phyloP scores from a whole-genome alignment of 495 filamentous ascomycete species.

The Lasiosphaeria ovina region DNA sequence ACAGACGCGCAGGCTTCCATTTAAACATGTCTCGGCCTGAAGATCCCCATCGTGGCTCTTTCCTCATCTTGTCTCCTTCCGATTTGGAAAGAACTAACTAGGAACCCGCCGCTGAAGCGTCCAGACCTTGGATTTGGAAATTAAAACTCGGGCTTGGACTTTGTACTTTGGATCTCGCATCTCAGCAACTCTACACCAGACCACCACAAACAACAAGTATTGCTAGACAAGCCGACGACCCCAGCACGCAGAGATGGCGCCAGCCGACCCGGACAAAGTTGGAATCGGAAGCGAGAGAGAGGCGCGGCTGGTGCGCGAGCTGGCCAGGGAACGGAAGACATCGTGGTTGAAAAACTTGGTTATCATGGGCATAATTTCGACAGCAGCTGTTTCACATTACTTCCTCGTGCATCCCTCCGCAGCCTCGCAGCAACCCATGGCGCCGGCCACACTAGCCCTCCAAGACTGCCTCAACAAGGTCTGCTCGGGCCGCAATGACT shows the following conservation, averaged over 20 bases:
- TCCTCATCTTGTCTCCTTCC: too few relatives aligned
- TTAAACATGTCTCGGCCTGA: too few relatives aligned
- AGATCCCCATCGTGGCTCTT: too few relatives aligned
- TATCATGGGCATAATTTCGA: conserved; percentile 2
- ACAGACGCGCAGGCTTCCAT: too few relatives aligned
- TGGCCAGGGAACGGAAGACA: not conserved
- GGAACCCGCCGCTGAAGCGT: too few relatives aligned
- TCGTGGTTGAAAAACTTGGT: conserved; percentile 1
- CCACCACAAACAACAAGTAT: not conserved
- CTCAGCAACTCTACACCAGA: too few relatives aligned
- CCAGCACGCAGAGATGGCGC: not conserved
- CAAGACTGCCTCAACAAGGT: conserved; percentile 7
- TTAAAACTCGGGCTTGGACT: too few relatives aligned
- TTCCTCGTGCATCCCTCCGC: not conserved
- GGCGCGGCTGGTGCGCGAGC: not conserved
- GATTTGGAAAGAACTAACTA: too few relatives aligned
- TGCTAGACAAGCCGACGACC: not conserved
- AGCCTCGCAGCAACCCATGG: not conserved
- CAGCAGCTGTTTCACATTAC: not conserved
- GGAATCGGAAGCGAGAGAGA: not conserved
- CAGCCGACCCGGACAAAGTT: not conserved
- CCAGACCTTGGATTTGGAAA: too few relatives aligned
- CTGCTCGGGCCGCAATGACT: conserved; percentile 5
- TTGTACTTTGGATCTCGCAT: too few relatives aligned
- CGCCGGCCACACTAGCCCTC: conserved; percentile 1